Percentiles rank a stretch among this genome's conserved stretches.
Evolutionary conservation across 192 early-diverging fungal genomes (phyloP).

Genomic region (Spizellomyces sp.): DNA sequence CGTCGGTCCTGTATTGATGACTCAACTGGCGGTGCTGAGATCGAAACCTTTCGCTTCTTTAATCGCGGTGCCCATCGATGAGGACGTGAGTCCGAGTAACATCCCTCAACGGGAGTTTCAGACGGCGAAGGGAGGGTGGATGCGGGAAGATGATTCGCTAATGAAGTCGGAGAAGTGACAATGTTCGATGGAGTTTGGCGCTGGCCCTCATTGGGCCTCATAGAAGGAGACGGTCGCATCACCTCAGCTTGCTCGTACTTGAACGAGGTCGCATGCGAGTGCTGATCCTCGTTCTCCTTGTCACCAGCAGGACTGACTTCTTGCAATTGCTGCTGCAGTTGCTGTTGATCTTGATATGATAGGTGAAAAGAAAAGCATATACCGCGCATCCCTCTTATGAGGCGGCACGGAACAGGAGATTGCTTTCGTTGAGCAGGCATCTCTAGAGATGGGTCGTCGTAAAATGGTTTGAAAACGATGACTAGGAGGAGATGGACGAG

Average conservation of each 20-base stretch:
- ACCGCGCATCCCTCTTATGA: background rate
- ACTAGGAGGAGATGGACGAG: too few species aligned
- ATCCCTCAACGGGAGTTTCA: background rate
- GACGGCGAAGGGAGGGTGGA: background rate
- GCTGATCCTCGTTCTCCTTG: background rate
- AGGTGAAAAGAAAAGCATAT: slow-evolving; percentile 2
- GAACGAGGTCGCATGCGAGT: background rate
- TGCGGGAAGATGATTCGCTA: too few species aligned
- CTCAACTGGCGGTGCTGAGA: too few species aligned
- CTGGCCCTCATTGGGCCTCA: background rate
- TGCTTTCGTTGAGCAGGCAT: background rate
- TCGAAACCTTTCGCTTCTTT: background rate
- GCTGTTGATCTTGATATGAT: background rate
- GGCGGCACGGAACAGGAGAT: background rate
- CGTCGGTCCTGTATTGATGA: background rate
- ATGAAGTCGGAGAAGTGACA: background rate
- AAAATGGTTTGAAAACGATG: too few species aligned
- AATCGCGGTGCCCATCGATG: too few species aligned
- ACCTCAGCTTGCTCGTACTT: too few species aligned
- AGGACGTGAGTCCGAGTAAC: too few species aligned
- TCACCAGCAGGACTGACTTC: too few species aligned
- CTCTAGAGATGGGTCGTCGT: too few species aligned
- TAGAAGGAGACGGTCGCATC: too few species aligned
- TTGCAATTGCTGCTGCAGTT: too few species aligned
- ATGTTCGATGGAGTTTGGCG: background rate